Evolutionary conservation across 306 rosid genomes (phyloP).

Genomic region (Pueraria montana): DNA sequence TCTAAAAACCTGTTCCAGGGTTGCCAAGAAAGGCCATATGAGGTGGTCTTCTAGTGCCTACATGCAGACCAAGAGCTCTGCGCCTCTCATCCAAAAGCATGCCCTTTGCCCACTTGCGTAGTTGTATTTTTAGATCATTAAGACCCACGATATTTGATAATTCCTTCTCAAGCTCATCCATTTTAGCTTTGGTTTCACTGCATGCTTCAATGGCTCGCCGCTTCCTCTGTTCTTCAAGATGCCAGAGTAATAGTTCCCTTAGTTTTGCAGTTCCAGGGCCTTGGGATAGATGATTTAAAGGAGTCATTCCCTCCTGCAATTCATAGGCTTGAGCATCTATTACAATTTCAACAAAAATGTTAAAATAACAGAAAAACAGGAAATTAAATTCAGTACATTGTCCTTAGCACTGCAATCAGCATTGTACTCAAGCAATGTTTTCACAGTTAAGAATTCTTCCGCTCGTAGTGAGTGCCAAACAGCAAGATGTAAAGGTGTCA

Average conservation of each 20-base stretch:
- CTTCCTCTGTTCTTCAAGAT: conserved; percentile 86
- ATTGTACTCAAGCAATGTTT: conserved; percentile 73
- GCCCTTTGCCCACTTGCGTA: conserved; percentile 96
- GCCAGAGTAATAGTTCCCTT: conserved; percentile 65
- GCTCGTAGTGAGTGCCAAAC: conserved; percentile 90
- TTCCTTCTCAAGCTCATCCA: conserved; percentile 88
- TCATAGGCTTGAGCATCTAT: conserved; percentile 45
- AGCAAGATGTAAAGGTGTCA: conserved; percentile 98
- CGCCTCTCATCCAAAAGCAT: conserved; percentile 99
- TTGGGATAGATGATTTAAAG: conserved; percentile 81
- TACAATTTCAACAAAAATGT: conserved; percentile 30
- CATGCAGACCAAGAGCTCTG: conserved; percentile 87
- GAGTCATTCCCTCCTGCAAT: conserved; percentile 95
- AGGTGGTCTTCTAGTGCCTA: conserved; percentile 91
- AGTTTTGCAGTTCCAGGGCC: conserved; percentile 83
- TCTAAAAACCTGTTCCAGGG: conserved; percentile 90
- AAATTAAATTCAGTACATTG: conserved; percentile 59
- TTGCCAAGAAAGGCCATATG: conserved; percentile 99
- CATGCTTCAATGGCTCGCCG: conserved; percentile 88
- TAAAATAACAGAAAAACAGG: conserved; percentile 14
- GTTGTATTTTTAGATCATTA: conserved; percentile 82
- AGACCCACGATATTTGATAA: conserved; percentile 87
- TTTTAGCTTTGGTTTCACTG: conserved; percentile 87
- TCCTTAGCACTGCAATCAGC: conserved; percentile 94
- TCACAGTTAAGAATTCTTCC: conserved; percentile 79